Conservation (phyloP, 306 rosid species). For the Herpetospermum pedunculosum region DNA sequence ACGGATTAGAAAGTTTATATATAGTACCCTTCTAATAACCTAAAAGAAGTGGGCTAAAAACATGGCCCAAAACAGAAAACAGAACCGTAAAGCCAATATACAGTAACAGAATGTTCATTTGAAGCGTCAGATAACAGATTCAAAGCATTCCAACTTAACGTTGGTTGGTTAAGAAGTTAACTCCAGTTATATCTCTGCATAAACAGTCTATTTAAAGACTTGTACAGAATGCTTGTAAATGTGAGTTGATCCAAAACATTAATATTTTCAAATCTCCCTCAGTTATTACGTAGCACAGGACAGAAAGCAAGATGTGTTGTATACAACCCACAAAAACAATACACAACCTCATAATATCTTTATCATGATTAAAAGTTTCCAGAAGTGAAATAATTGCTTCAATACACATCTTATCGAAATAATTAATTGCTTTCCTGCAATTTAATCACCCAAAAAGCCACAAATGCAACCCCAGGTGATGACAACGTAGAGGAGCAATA, state of each 20-base stretch:
- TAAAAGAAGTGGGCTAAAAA: no score
- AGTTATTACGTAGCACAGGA: background rate
- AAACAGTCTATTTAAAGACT: background rate
- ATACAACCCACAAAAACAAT: background rate
- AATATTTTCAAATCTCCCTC: background rate
- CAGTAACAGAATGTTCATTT: no score
- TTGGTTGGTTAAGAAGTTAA: background rate
- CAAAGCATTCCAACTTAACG: no score
- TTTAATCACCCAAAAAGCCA: slow-evolving; percentile 2
- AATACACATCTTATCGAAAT: background rate
- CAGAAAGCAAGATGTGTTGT: background rate
- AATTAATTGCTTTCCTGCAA: background rate
- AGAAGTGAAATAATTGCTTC: background rate
- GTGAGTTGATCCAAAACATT: background rate
- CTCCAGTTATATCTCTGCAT: background rate
- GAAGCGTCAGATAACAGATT: no score
- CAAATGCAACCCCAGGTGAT: background rate
- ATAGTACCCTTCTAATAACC: no score
- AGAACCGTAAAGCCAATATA: no score
- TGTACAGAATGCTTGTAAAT: background rate
- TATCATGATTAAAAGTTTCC: slow-evolving; percentile 1
- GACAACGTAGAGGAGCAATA: slow-evolving; percentile 2
- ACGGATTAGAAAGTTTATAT: no score
- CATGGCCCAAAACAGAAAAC: no score
- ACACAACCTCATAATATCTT: background rate